These are phyloP conservation scores for Xylaria sp. DNA, from an alignment of 2,329 filamentous ascomycete genomes.

Conservation along the genomic window DNA sequence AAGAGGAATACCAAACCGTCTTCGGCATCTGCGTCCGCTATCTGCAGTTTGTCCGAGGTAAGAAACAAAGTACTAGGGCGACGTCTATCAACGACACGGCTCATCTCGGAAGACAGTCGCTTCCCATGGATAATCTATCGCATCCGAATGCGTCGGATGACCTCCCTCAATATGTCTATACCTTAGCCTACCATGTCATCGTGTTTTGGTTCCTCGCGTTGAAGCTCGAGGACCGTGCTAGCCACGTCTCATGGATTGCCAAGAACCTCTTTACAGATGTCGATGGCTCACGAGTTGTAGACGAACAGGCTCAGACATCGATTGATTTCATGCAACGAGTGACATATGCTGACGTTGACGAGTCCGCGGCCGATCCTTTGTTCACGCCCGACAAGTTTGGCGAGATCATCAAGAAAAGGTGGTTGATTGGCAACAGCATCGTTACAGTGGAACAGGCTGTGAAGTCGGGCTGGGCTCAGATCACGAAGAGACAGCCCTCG, in stretches of 20 bases:
- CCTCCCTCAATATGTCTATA: conserved; percentile 88
- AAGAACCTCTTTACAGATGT: conserved; percentile 77
- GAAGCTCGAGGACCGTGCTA: conserved; percentile 75
- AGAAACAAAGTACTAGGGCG: conserved; percentile 44
- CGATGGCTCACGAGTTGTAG: conserved; percentile 67
- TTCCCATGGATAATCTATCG: conserved; percentile 23
- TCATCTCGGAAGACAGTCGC: conserved; percentile 20
- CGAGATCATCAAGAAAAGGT: conserved; percentile 60
- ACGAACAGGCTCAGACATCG: conserved; percentile 90
- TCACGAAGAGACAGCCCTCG: conserved; percentile 68
- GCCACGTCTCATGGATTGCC: conserved; percentile 84
- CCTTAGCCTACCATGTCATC: conserved; percentile 89
- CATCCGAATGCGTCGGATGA: conserved; percentile 54
- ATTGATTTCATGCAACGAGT: conserved; percentile 92
- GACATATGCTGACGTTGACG: conserved; percentile 77
- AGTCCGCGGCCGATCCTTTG: conserved; percentile 61
- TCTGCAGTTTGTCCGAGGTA: conserved; percentile 78
- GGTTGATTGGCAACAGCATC: conserved; percentile 69
- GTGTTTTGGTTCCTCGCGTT: conserved; percentile 95
- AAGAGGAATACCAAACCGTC: conserved; percentile 88
- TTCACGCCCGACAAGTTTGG: conserved; percentile 62
- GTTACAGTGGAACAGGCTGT: conserved; percentile 68
- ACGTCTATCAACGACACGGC: conserved; percentile 43
- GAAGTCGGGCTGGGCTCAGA: conserved; percentile 61
- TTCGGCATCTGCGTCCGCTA: conserved; percentile 96